A percentile compares a stretch with the other conserved stretches of the same genome.
Conservation (phyloP, 345 rosid genomes). For the Rubroshorea leprosula region DNA sequence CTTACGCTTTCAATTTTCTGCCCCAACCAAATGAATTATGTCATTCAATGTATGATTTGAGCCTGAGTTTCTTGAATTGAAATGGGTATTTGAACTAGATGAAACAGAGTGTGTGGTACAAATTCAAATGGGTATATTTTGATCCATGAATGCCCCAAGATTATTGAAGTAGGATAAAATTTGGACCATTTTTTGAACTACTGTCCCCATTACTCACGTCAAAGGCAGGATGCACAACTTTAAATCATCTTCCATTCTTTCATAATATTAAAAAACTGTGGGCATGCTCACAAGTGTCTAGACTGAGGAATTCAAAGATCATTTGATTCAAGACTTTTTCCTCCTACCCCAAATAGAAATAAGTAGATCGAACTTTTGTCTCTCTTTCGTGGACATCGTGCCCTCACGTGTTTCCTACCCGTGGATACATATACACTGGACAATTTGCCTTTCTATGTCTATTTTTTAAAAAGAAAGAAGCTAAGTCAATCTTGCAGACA, state of each 20-base stretch:
- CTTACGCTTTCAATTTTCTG: too few species aligned
- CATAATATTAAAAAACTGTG: constrained; percentile 12
- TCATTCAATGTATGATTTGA: too few species aligned
- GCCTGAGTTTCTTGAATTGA: too few species aligned
- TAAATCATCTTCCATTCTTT: constrained; percentile 6
- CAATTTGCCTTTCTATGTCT: constrained; percentile 7
- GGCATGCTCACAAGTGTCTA: constrained; percentile 4
- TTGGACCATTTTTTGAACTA: background rate
- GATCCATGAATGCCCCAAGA: too few species aligned
- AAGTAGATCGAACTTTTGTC: constrained; percentile 9
- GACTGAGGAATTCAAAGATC: background rate
- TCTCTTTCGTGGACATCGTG: constrained; percentile 20
- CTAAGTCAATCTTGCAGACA: background rate
- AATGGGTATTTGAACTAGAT: too few species aligned
- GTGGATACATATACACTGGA: background rate
- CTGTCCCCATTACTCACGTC: background rate
- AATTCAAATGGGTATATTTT: too few species aligned
- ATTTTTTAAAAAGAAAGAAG: background rate
- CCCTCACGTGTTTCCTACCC: constrained; percentile 26
- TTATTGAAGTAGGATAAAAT: too few species aligned
- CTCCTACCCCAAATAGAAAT: constrained; percentile 6
- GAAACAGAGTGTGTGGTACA: too few species aligned
- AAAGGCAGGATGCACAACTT: constrained; percentile 17
- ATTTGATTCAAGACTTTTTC: background rate
- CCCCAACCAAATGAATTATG: too few species aligned